These are phyloP conservation scores for Euphorbia schlechtendalii DNA, from an alignment of 441 rosid species.

Conservation along the genomic window DNA sequence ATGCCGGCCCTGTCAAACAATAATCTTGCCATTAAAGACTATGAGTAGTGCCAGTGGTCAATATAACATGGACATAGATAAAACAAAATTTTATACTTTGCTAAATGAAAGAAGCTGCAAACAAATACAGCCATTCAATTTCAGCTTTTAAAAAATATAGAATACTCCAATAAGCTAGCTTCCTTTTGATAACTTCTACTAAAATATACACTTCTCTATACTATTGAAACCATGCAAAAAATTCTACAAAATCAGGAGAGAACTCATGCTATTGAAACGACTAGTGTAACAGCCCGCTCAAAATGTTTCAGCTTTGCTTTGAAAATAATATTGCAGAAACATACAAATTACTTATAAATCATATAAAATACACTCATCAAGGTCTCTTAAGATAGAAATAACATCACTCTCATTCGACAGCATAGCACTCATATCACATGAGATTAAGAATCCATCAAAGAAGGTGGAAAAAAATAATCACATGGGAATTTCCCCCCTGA, in stretches of 20 bases:
- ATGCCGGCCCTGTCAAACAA: constrained; percentile 63
- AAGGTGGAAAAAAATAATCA: background rate
- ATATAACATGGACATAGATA: background rate
- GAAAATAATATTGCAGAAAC: background rate
- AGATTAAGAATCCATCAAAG: background rate
- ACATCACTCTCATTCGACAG: background rate
- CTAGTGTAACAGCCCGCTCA: background rate
- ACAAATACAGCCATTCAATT: background rate
- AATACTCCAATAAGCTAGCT: too few species aligned
- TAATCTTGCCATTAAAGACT: background rate
- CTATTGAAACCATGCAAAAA: background rate
- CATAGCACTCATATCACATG: background rate
- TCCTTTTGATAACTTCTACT: background rate
- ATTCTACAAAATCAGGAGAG: background rate
- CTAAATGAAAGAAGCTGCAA: background rate
- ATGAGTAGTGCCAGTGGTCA: background rate
- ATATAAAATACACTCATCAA: background rate
- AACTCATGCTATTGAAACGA: background rate
- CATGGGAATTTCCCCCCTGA: background rate
- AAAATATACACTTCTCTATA: background rate
- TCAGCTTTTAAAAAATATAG: too few species aligned
- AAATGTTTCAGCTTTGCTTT: background rate
- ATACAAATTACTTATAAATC: background rate
- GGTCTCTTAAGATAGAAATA: too few species aligned
- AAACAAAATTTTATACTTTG: background rate